Evolutionary conservation across 2,329 filamentous ascomycete genomes (phyloP).

Genomic region (Microdochium bolleyi): DNA sequence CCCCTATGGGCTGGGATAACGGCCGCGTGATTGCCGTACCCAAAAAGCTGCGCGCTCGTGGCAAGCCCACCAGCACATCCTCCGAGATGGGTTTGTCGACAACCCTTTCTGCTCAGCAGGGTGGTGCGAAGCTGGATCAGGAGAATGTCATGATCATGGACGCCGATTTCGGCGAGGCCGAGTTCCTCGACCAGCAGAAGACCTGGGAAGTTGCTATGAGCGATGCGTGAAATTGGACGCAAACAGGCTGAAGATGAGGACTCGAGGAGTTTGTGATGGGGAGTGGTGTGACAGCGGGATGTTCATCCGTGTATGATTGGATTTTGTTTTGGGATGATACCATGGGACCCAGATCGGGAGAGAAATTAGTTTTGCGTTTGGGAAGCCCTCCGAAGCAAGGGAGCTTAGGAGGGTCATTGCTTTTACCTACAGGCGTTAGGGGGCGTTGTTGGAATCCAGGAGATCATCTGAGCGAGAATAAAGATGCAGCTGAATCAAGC

Average conservation of each 20-base stretch:
- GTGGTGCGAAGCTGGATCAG: constrained; percentile 23
- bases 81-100: constrained; percentile 6
- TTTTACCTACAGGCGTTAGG: background rate
- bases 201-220: constrained; percentile 32
- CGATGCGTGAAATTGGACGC: constrained; percentile 12
- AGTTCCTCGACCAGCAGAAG: constrained; percentile 45
- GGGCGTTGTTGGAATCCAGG: background rate
- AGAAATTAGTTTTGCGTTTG: background rate
- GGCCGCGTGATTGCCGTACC: constrained; percentile 42
- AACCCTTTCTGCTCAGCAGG: constrained; percentile 4
- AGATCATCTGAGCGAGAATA: no score
- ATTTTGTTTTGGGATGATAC: background rate
- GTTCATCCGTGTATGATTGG: background rate
- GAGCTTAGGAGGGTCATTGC: background rate
- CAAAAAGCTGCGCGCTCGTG: constrained; percentile 12
- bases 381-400: background rate
- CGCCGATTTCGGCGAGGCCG: constrained; percentile 61
- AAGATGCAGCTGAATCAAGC: no score
- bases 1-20: constrained; percentile 27
- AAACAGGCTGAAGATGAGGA: background rate
- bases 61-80: constrained; percentile 10
- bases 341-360: background rate
- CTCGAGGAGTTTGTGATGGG: background rate
- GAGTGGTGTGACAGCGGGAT: no score
- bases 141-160: constrained; percentile 35